Conservation (phyloP, 352 stramenopile genomes). For the Phytophthora quininea region DNA sequence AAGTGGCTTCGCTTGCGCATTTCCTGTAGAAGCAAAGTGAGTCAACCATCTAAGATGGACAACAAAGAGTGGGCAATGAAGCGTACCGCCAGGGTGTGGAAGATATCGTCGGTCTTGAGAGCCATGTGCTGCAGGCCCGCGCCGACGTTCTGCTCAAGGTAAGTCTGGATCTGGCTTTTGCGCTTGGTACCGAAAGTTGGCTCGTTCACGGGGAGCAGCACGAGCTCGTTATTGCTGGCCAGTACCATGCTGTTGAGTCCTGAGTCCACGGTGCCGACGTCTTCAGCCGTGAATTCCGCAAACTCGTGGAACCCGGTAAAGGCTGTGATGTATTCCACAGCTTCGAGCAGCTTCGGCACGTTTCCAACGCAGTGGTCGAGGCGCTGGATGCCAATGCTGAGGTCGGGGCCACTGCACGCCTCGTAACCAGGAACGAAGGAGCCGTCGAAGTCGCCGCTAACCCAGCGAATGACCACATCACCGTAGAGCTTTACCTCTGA, state of each 20-base stretch:
- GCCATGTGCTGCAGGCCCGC: conserved; percentile 96
- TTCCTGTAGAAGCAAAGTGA: conserved; percentile 30
- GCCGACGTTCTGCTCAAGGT: conserved; percentile 95
- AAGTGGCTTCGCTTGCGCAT: conserved; percentile 79
- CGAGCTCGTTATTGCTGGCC: conserved; percentile 92
- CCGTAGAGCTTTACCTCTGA: conserved; percentile 89
- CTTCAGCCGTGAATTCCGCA: conserved; percentile 94
- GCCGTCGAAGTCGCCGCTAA: conserved; percentile 80
- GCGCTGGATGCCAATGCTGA: conserved; percentile 82
- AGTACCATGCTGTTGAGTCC: conserved; percentile 96
- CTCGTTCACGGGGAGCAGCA: conserved; percentile 96
- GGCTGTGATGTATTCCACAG: conserved; percentile 80
- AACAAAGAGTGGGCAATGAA: background rate
- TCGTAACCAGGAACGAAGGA: conserved; percentile 85
- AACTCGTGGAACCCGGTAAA: conserved; percentile 93
- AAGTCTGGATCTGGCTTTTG: conserved; percentile 97
- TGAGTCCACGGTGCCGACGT: conserved; percentile 95
- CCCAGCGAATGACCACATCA: conserved; percentile 87
- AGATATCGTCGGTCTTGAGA: conserved; percentile 97
- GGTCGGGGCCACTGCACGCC: conserved; percentile 49
- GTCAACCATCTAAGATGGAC: background rate
- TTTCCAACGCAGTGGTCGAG: conserved; percentile 92
- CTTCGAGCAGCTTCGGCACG: conserved; percentile 89
- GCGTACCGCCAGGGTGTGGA: conserved; percentile 82
- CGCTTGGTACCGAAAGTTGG: conserved; percentile 92